Evolutionary conservation across 805 yeast genomes (phyloP), one percentile per base, ranked within the genome.

Genomic region (Ogataea henricii): DNA sequence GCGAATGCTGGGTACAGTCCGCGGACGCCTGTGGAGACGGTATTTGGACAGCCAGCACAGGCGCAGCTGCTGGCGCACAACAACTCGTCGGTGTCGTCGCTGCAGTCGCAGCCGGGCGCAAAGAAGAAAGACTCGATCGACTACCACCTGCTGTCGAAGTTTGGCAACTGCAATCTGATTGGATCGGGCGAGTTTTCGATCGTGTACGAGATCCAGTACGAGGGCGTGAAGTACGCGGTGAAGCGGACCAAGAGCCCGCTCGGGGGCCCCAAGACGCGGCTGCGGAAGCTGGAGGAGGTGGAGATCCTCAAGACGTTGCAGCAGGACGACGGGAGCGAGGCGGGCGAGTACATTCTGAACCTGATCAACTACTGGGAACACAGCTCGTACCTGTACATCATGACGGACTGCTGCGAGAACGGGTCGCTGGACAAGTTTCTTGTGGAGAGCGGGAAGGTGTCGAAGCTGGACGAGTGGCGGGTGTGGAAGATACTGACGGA

Each of bases 401-500:
- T 90, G 94, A 89, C 96, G 3, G 97, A 92, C 57, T 91, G 73
- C 66, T 94, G 97, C 69, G 98, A 91, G 60, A 69, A 91, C 63
- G 98, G 98, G 1, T 87, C 94, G 18, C 69, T 94, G 48, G 94
- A 84, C 60, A 80, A 81, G 49, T 94, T 92, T 60, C 67, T 94
- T 45, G 76, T 82, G 26, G 95, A 87, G 55, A 85, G 83, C 63
- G 89, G 89, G 18, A 82, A 85, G 41, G 76, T 83, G 34, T 79
- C 88, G 25, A 83, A 84, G 57, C 74, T 94, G 43, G 99, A 94
- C 63, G 99, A 94, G 65, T 94, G 97, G 86, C 78, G 99, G 57
- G 91, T 92, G 34, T 94, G 99, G 99, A 94, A 94, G 69, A 92
- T 94, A 38, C 72, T 94, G 55, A 84, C 86, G 43, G 99, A 92